Evolutionary conservation across 1,284 basidiomycete genomes (phyloP), one percentile per base, ranked within the genome.

Genomic region (Boletus sp.): DNA sequence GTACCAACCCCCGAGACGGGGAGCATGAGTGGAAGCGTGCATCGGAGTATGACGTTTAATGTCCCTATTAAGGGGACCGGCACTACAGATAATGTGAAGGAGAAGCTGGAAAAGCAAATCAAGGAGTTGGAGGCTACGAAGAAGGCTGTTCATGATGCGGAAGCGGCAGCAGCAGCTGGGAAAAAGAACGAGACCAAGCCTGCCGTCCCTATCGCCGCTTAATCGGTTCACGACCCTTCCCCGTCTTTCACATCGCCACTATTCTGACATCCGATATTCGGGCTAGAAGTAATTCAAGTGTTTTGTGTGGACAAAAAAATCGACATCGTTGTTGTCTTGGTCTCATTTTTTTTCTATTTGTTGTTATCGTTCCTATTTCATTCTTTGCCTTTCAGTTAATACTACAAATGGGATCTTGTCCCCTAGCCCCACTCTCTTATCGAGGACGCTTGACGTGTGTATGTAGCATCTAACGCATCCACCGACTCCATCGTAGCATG

Each of bases 11-110:
- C 88, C 3, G 85, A 85, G 69, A 76, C 86, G 2, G 88, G 88
- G 15, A 80, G 83, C 15, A 87, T 88, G 71, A 72, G 59, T 61
- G 81, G 42, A 64, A 89, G 88, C 64, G 84, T 78, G 18, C 79
- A 91, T 67, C 81, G 79, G 65, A 89, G 84, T 60, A 77, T 89
- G 60, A 84, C 81, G 44, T 91, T 91, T 68, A 89, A 89, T 59
- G 74, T 71, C 37, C 53, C 67, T 7, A 63, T 4, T 31, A 72
- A 72, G 47, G 64, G 53, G 2, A 20, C 65, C 42, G 79, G 61
- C 24, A 53, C 65, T 47, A 77, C 74, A 27, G 65, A 61, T 44
- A 51, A 61, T 51, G 65, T 74, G 33, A 82, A 83, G 68, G 81
- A 84, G 63, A 81, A 80, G 64, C 66, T 85, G 61, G 79, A 82